Evolutionary conservation across 1,139 yeast species (phyloP).

Genomic region (Pichia sp.): DNA sequence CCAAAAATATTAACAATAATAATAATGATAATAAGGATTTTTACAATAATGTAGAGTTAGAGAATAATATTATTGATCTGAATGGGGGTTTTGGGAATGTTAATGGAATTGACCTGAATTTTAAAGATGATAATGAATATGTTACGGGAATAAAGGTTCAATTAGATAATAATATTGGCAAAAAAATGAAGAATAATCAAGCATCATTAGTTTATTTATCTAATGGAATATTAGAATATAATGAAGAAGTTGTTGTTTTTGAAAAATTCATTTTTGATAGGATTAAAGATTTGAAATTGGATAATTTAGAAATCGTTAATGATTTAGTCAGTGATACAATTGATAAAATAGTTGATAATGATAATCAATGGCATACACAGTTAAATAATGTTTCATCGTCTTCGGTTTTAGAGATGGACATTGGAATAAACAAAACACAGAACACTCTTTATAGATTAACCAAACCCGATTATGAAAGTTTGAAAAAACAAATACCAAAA

Average conservation of each 20-base stretch:
- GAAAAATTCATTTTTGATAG: constrained; percentile 23
- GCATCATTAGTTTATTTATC: constrained; percentile 8
- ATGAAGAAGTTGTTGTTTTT: constrained; percentile 29
- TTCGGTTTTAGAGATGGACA: constrained; percentile 7
- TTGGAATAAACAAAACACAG: neutral
- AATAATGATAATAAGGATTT: too few species aligned
- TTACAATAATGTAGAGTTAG: too few species aligned
- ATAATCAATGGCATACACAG: neutral
- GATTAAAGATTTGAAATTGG: constrained; percentile 7
- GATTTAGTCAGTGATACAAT: neutral
- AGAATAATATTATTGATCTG: constrained; percentile 7
- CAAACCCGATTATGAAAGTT: constrained; percentile 1
- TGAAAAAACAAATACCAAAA: constrained; percentile 11
- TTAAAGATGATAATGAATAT: constrained; percentile 1
- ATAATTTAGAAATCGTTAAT: neutral
- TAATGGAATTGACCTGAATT: neutral
- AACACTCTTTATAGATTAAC: constrained; percentile 3
- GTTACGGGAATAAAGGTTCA: constrained; percentile 7
- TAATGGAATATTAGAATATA: constrained; percentile 22
- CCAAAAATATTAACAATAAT: too few species aligned
- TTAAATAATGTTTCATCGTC: constrained; percentile 5
- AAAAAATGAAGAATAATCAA: neutral
- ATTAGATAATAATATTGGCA: neutral
- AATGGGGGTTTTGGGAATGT: constrained; percentile 8
- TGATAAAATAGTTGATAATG: neutral